Percentiles rank a stretch among this genome's conserved stretches.
Evolutionary conservation across 176 grass and related monocot genomes (phyloP).

Genomic region (Juncus effusus): DNA sequence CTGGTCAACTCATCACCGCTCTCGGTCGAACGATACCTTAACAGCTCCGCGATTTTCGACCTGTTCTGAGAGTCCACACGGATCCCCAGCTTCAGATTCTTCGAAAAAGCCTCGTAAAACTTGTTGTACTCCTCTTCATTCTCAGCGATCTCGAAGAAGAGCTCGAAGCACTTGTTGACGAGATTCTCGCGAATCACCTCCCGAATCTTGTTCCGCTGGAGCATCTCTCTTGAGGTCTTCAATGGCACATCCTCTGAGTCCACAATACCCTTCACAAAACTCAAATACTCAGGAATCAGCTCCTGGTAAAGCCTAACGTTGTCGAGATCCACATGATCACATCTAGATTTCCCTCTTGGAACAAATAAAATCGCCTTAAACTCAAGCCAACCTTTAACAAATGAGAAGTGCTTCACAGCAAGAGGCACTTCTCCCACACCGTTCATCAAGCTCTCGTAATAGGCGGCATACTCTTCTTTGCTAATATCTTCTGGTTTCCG

Average conservation of each 20-base stretch:
- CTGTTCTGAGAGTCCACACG: constrained; percentile 84
- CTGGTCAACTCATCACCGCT: constrained; percentile 93
- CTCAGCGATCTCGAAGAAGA: constrained; percentile 99
- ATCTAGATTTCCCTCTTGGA: constrained; percentile 47
- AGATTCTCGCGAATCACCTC: constrained; percentile 93
- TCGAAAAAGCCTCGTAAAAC: constrained; percentile 88
- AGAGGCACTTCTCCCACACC: constrained; percentile 86
- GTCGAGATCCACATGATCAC: constrained; percentile 26
- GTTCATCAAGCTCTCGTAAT: too few relatives aligned
- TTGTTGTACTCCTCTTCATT: constrained; percentile 38
- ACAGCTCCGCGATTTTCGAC: constrained; percentile 67
- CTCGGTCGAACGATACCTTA: constrained; percentile 94
- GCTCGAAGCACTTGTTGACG: constrained; percentile 87
- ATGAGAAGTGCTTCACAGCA: constrained; percentile 94
- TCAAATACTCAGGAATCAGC: constrained; percentile 80
- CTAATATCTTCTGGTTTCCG: too few relatives aligned
- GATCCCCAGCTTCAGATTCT: constrained; percentile 95
- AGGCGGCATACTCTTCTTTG: too few relatives aligned
- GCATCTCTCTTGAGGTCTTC: constrained; percentile 46
- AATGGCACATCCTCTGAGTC: constrained; percentile 98
- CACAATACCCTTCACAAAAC: constrained; percentile 92
- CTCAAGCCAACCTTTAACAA: constrained; percentile 50
- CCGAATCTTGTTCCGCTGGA: constrained; percentile 68
- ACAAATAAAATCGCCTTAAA: too few relatives aligned
- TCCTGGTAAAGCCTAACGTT: constrained; percentile 96